Conservation (phyloP, 2,329 filamentous ascomycete species). For the Stemphylium beticola region DNA sequence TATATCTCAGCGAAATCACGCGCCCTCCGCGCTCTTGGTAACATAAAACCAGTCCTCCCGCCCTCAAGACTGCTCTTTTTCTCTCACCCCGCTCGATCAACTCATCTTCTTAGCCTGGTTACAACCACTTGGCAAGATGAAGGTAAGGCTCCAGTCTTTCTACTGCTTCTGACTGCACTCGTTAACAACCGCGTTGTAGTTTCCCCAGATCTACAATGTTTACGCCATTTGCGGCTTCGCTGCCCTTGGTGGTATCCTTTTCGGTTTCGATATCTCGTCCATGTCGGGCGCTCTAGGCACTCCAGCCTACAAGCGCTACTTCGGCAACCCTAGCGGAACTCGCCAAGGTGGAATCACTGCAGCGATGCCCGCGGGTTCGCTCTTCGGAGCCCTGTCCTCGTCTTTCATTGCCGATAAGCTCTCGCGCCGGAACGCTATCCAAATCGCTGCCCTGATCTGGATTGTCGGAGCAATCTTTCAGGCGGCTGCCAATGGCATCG, state of each 20-base stretch:
- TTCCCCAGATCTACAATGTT: slow-evolving; percentile 52
- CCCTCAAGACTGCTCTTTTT: slow-evolving; percentile 1
- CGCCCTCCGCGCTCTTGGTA: slow-evolving; percentile 11
- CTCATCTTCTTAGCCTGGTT: slow-evolving; percentile 14
- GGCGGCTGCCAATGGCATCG: slow-evolving; percentile 47
- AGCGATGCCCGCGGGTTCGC: slow-evolving; percentile 58
- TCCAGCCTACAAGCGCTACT: slow-evolving; percentile 48
- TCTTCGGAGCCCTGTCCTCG: slow-evolving; percentile 54
- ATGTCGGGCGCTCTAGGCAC: slow-evolving; percentile 50
- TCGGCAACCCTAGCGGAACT: slow-evolving; percentile 41
- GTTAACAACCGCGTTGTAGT: slow-evolving; percentile 20
- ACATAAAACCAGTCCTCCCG: slow-evolving; percentile 17
- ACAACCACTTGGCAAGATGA: slow-evolving; percentile 37
- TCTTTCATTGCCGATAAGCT: slow-evolving; percentile 56
- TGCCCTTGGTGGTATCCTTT: slow-evolving; percentile 58
- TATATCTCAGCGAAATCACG: slow-evolving; percentile 23
- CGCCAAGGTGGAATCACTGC: slow-evolving; percentile 54
- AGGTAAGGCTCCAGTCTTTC: slow-evolving; percentile 18
- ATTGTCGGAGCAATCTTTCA: slow-evolving; percentile 54
- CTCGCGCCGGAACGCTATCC: slow-evolving; percentile 53
- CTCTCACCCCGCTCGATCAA: slow-evolving; percentile 5
- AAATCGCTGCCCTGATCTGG: slow-evolving; percentile 54
- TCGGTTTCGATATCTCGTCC: slow-evolving; percentile 50
- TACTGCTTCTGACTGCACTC: not conserved
- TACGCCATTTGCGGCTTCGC: slow-evolving; percentile 62